Evolutionary conservation across 2,329 filamentous ascomycete genomes (phyloP), one percentile per base, ranked within the genome.

Genomic region (Mariannaea sp.): DNA sequence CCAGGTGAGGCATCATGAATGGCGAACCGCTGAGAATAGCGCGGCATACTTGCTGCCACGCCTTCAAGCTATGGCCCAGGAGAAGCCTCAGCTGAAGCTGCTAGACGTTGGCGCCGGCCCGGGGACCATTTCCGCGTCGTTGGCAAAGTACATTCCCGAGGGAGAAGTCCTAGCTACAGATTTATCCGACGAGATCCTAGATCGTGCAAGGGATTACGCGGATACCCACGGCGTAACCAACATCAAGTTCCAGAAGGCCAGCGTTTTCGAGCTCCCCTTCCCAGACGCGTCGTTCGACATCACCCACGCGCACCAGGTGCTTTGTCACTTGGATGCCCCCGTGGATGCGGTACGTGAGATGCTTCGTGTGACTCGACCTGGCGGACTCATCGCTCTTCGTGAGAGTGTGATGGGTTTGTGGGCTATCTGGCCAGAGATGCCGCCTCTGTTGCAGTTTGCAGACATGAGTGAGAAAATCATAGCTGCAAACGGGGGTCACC

Each of bases 31-130:
- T 4, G 70, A 76, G 22, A 71, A 72, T 22, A 75, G 73, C 50
- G 77, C 76, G 4, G 64, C 66, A n/a, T 73, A 77, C 59, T 65
- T 80, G 1, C 49, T 80, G 1, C 73, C 75, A 1, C 64, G 73
- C 46, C 68, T 80, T 32, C 44, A 62, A 16, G 26, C 58, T 13
- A 51, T 60, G 13, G 62, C 24, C 1, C 45, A 46, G 9, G 40
- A 45, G 1, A 71, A 73, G n/a, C 65, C 70, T 5, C 57, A 66
- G 0, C 64, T 75, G 39, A 65, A 62, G 24, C 66, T 81, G 17
- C 71, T 81, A 30, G 78, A 80, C 44, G 71, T 80, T 8, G 78
- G 78, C 35, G 77, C 77, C 49, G 78, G 78, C 0, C 76, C 79
- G 1, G 78, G 77, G 2, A 78, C 75, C 24, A 80, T 81, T 60